Evolutionary conservation across 257 asterid species (phyloP).

Genomic region (Penstemon davidsonii): DNA sequence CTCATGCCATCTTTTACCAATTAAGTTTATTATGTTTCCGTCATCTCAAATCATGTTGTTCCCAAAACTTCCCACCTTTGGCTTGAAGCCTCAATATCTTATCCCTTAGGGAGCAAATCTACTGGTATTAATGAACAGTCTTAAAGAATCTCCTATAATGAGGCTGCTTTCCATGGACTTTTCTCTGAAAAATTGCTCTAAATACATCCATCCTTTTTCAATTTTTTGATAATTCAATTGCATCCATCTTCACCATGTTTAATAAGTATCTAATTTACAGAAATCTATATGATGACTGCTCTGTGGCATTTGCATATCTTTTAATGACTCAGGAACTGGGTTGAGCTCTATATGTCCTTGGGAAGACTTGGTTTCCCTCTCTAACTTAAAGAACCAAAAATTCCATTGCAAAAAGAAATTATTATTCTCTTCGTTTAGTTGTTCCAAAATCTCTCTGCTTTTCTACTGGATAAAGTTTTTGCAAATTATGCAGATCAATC

Average conservation of each 20-base stretch:
- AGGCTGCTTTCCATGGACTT: background rate
- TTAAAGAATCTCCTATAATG: background rate
- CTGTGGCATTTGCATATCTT: background rate
- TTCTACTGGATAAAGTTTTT: conserved; percentile 1
- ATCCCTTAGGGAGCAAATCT: background rate
- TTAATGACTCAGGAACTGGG: background rate
- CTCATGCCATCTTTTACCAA: no score
- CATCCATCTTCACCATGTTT: background rate
- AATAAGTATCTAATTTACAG: no score
- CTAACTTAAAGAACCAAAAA: background rate
- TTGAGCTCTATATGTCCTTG: background rate
- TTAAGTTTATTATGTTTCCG: background rate
- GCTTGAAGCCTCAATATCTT: no score
- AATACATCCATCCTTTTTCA: background rate
- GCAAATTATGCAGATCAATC: background rate
- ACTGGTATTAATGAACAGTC: background rate
- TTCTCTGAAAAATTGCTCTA: background rate
- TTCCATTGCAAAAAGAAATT: background rate
- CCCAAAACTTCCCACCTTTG: background rate
- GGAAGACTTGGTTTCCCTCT: background rate
- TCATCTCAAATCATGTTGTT: background rate
- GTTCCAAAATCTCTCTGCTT: background rate
- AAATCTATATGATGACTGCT: background rate
- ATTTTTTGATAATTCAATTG: background rate
- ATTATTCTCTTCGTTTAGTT: background rate